Percentiles rank a stretch among this genome's conserved stretches.
These are phyloP conservation scores for Pythium angustatum DNA, from an alignment of 352 stramenopile species.

Conservation along the genomic window DNA sequence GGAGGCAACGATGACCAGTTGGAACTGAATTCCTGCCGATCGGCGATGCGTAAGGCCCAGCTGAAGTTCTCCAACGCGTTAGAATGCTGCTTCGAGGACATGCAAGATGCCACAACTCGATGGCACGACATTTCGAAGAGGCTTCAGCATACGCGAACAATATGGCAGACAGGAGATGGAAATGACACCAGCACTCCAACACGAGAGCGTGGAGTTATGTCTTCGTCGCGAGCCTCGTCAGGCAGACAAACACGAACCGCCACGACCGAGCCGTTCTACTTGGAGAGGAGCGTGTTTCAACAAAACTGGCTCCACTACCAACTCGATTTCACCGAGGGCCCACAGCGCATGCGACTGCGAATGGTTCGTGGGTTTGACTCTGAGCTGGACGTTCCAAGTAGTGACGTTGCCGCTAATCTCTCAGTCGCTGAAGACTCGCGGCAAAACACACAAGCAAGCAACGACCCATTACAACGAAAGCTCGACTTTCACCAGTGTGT, in stretches of 20 bases:
- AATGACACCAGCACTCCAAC: slow-evolving; percentile 2
- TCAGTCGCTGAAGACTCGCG: not conserved
- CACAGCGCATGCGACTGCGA: slow-evolving; percentile 32
- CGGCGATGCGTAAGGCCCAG: slow-evolving; percentile 21
- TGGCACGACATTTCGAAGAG: slow-evolving; percentile 22
- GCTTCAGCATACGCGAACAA: slow-evolving; percentile 23
- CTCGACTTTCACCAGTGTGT: slow-evolving; percentile 35
- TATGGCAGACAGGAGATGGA: slow-evolving; percentile 25
- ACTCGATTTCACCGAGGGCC: slow-evolving; percentile 37
- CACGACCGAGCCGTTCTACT: slow-evolving; percentile 25
- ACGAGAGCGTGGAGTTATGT: not conserved
- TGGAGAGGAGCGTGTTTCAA: slow-evolving; percentile 32
- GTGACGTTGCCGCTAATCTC: too few relatives aligned
- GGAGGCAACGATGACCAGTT: not conserved
- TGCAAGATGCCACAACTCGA: slow-evolving; percentile 22
- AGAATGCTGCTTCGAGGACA: slow-evolving; percentile 21
- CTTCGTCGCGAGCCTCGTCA: slow-evolving; percentile 7
- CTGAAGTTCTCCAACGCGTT: slow-evolving; percentile 19
- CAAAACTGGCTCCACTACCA: slow-evolving; percentile 22
- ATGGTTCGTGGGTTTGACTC: slow-evolving; percentile 24
- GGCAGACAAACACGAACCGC: not conserved
- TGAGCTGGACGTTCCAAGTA: not conserved
- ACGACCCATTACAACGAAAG: slow-evolving; percentile 16
- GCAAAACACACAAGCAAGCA: not conserved
- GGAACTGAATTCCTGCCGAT: not conserved